These are phyloP conservation scores for Panicum miliaceum DNA, from an alignment of 176 grass and related monocot species.

Conservation along the genomic window DNA sequence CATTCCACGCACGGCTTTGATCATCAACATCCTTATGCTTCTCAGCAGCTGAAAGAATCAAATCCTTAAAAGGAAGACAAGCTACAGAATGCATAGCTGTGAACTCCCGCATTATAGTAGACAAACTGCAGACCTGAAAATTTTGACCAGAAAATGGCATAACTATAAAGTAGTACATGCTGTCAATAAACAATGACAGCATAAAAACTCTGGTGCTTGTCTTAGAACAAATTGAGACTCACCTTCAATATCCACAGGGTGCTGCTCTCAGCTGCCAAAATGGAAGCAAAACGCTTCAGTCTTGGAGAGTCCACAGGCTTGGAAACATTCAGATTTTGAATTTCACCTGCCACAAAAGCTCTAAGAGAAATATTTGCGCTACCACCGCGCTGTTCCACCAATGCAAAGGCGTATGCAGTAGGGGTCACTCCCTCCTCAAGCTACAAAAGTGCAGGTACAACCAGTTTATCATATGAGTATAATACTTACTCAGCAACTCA, in stretches of 20 bases:
- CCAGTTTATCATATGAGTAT: not conserved
- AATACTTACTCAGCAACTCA: not conserved
- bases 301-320: conserved; percentile 58
- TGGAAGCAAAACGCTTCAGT: conserved; percentile 63
- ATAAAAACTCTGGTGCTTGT: conserved; percentile 13
- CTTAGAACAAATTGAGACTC: conserved; percentile 29
- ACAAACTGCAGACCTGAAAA: conserved; percentile 92
- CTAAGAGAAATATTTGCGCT: conserved; percentile 63
- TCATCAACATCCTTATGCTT: conserved; percentile 50
- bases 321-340: conserved; percentile 64
- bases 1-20: conserved; percentile 81
- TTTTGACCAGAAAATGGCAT: conserved; percentile 40
- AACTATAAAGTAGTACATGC: not conserved
- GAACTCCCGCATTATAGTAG: conserved; percentile 91
- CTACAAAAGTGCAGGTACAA: conserved; percentile 54
- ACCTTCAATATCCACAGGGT: conserved; percentile 82
- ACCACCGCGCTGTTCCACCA: conserved; percentile 85
- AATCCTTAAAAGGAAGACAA: conserved; percentile 87
- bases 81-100: conserved; percentile 77
- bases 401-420: conserved; percentile 80
- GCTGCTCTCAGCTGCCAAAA: conserved; percentile 49
- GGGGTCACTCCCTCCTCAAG: conserved; percentile 68
- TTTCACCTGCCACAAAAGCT: conserved; percentile 77
- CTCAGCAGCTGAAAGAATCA: conserved; percentile 85
- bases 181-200: conserved; percentile 4